Conservation (phyloP, 768 basidiomycete species). For the Collybia nuda region DNA sequence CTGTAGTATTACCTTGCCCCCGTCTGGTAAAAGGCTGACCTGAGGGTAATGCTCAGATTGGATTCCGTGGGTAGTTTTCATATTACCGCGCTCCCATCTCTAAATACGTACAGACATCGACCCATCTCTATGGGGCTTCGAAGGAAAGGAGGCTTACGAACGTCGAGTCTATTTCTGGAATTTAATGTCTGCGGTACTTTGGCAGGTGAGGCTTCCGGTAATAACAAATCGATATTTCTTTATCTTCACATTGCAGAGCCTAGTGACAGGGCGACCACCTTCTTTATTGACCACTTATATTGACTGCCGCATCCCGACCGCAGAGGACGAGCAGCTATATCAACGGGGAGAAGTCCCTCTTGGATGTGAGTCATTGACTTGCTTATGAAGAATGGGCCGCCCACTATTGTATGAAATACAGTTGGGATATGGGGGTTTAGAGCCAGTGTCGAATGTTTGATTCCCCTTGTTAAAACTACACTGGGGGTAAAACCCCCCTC, state of each 20-base stretch:
- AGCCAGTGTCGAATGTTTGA: slow-evolving; percentile 37
- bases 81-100: background rate
- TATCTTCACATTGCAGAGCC: slow-evolving; percentile 26
- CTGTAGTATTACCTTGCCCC: slow-evolving; percentile 9
- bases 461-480: slow-evolving; percentile 39
- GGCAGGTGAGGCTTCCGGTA: slow-evolving; percentile 39
- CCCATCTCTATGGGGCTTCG: slow-evolving; percentile 49
- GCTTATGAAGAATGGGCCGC: background rate
- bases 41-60: slow-evolving; percentile 28
- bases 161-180: slow-evolving; percentile 58
- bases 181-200: slow-evolving; percentile 44
- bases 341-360: slow-evolving; percentile 40
- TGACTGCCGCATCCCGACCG: slow-evolving; percentile 45
- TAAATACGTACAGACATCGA: slow-evolving; percentile 38
- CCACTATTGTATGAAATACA: slow-evolving; percentile 15
- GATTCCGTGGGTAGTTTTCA: slow-evolving; percentile 34
- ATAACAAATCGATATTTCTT: background rate
- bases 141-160: slow-evolving; percentile 50
- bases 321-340: slow-evolving; percentile 44
- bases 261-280: slow-evolving; percentile 50
- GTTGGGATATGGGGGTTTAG: slow-evolving; percentile 50
- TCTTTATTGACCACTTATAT: slow-evolving; percentile 39
- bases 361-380: slow-evolving; percentile 36
- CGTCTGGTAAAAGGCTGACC: slow-evolving; percentile 2
- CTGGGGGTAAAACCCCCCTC: slow-evolving; percentile 41